These are phyloP conservation scores for Rhizopogon vesiculosus DNA, from an alignment of 768 basidiomycete genomes.

Conservation along the genomic window DNA sequence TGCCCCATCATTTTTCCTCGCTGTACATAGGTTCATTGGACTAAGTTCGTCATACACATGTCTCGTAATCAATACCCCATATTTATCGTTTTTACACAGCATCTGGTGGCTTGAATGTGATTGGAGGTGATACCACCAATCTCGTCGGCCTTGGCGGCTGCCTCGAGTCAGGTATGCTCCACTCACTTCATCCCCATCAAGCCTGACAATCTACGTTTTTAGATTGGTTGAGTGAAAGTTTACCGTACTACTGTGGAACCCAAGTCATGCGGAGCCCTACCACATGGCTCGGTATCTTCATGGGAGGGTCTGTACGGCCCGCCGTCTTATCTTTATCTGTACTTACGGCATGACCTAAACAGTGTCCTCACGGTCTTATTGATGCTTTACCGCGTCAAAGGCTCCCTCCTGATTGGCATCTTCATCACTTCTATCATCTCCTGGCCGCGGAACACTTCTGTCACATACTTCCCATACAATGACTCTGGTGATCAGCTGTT, in stretches of 20 bases:
- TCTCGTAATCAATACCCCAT: not conserved
- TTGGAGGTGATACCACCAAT: constrained; percentile 68
- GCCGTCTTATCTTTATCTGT: not conserved
- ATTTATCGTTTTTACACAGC: constrained; percentile 32
- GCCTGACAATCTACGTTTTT: not conserved
- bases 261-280: constrained; percentile 70
- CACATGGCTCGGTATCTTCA: constrained; percentile 86
- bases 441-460: constrained; percentile 78
- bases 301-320: constrained; percentile 59
- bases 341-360: constrained; percentile 2
- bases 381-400: constrained; percentile 82
- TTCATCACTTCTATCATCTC: constrained; percentile 81
- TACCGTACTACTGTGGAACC: constrained; percentile 57
- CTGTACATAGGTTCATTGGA: constrained; percentile 58
- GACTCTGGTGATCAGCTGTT: constrained; percentile 64
- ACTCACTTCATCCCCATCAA: constrained; percentile 6
- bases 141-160: constrained; percentile 79
- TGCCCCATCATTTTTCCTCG: constrained; percentile 2
- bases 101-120: constrained; percentile 62
- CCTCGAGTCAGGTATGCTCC: constrained; percentile 36
- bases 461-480: constrained; percentile 82
- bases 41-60: constrained; percentile 40
- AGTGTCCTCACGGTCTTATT: constrained; percentile 74
- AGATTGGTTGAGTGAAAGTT: constrained; percentile 39
- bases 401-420: constrained; percentile 80